These are phyloP conservation scores for Psilocybe azurescens DNA, from an alignment of 768 basidiomycete species.

Conservation along the genomic window DNA sequence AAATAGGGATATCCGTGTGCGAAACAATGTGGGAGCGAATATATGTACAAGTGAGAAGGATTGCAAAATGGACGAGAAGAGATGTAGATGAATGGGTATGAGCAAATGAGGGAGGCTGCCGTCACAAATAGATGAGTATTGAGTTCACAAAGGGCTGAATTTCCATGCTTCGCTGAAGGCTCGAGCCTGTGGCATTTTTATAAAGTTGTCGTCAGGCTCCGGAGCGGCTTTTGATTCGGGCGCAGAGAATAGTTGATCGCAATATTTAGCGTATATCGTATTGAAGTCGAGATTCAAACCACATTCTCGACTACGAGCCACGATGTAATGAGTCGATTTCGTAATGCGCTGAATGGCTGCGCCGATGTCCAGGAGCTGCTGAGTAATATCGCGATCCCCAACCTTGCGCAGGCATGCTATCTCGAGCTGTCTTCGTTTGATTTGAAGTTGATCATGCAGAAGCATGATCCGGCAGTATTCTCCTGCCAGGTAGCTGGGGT, in stretches of 20 bases:
- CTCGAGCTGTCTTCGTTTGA: not conserved
- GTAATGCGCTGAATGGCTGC: not conserved
- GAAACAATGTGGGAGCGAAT: too few species aligned
- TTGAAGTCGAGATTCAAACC: not conserved
- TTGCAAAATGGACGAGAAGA: too few species aligned
- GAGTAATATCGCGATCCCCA: not conserved
- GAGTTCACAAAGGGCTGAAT: not conserved
- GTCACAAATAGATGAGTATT: not conserved
- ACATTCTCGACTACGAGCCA: too few species aligned
- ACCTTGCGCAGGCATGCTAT: not conserved
- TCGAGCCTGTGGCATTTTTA: constrained; percentile 5
- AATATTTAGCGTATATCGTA: not conserved
- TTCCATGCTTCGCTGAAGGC: constrained; percentile 3
- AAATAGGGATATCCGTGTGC: too few species aligned
- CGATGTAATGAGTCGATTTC: not conserved
- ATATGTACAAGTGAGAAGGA: too few species aligned
- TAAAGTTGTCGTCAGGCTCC: not conserved
- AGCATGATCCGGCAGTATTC: constrained; percentile 4
- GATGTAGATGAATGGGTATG: too few species aligned
- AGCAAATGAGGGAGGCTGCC: too few species aligned
- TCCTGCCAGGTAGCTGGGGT: not conserved
- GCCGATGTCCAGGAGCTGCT: not conserved
- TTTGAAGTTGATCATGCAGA: not conserved
- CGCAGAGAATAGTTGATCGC: not conserved
- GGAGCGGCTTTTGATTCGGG: not conserved